Evolutionary conservation across 352 stramenopile species (phyloP).

Genomic region (Globisporangium cylindrosporum): DNA sequence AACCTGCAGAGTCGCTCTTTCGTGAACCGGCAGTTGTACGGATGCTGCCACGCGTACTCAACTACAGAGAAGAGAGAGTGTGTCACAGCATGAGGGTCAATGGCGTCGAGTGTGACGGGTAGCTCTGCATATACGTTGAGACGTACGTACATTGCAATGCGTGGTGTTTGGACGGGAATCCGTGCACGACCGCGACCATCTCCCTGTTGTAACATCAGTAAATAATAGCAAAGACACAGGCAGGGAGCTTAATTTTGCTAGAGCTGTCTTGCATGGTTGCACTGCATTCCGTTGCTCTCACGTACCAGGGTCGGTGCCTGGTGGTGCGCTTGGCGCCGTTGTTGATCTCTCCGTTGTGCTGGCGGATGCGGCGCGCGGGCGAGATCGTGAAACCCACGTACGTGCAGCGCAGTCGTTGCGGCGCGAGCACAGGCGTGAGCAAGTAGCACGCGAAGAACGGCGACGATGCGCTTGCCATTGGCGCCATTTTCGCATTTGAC

Average conservation of each 20-base stretch:
- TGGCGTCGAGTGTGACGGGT: not conserved
- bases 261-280: not conserved
- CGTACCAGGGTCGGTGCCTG: conserved; percentile 55
- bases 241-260: not conserved
- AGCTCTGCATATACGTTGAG: not conserved
- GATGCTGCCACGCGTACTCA: conserved; percentile 80
- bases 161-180: conserved; percentile 73
- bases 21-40: conserved; percentile 50
- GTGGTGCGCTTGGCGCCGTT: conserved; percentile 62
- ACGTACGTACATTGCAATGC: conserved; percentile 64
- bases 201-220: conserved; percentile 35
- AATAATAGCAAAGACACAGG: not conserved
- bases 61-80: conserved; percentile 28
- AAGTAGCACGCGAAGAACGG: conserved; percentile 73
- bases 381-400: conserved; percentile 73
- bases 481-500: not conserved
- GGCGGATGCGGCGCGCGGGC: conserved; percentile 53
- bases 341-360: conserved; percentile 74
- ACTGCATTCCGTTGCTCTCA: not conserved
- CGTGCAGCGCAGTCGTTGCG: conserved; percentile 51
- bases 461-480: not conserved
- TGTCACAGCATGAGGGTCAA: not conserved
- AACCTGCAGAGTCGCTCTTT: conserved; percentile 33
- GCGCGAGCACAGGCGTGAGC: conserved; percentile 50
- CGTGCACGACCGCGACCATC: conserved; percentile 70